phyloP scores from a whole-genome alignment of 2,329 filamentous ascomycete genomes.

The Colletotrichum lentis region DNA sequence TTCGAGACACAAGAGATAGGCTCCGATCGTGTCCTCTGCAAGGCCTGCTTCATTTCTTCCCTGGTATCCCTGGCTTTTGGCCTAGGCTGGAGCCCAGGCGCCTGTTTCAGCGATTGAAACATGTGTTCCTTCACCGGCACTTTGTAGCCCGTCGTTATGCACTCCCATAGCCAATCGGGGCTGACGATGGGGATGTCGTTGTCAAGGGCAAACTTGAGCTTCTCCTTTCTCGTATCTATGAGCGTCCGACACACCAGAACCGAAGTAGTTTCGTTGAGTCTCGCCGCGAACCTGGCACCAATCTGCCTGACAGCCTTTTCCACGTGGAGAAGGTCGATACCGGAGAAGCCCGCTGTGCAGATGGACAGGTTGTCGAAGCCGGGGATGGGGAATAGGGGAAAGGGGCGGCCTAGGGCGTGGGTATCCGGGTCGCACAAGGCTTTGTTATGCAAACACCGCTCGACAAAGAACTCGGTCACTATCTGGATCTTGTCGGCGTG shows the following conservation, averaged over 20 bases:
- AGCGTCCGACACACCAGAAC: constrained; percentile 77
- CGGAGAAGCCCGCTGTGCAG: constrained; percentile 82
- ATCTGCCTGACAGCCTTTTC: constrained; percentile 78
- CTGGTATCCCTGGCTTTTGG: constrained; percentile 14
- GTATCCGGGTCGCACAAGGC: constrained; percentile 72
- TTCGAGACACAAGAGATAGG: constrained; percentile 20
- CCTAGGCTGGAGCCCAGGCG: constrained; percentile 16
- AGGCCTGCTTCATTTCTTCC: constrained; percentile 15
- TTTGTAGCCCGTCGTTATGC: constrained; percentile 66
- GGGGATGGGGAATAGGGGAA: constrained; percentile 72
- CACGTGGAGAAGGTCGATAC: constrained; percentile 85
- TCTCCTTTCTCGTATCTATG: constrained; percentile 70
- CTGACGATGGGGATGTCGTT: constrained; percentile 84
- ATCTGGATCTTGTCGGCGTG: constrained; percentile 54
- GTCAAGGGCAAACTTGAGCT: constrained; percentile 77
- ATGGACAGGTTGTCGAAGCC: constrained; percentile 76
- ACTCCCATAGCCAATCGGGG: constrained; percentile 85
- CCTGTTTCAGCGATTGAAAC: constrained; percentile 54
- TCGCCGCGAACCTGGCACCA: constrained; percentile 82
- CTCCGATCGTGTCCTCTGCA: constrained; percentile 35
- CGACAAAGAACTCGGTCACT: constrained; percentile 93
- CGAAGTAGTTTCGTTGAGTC: constrained; percentile 74
- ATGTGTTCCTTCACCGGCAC: constrained; percentile 57
- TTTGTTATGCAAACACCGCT: constrained; percentile 84
- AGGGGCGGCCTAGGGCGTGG: constrained; percentile 79